A percentile compares a stretch with the other conserved stretches of the same genome.
Evolutionary conservation across 2,329 filamentous ascomycete species (phyloP).

Genomic region (Dothideomycetidae sp.): DNA sequence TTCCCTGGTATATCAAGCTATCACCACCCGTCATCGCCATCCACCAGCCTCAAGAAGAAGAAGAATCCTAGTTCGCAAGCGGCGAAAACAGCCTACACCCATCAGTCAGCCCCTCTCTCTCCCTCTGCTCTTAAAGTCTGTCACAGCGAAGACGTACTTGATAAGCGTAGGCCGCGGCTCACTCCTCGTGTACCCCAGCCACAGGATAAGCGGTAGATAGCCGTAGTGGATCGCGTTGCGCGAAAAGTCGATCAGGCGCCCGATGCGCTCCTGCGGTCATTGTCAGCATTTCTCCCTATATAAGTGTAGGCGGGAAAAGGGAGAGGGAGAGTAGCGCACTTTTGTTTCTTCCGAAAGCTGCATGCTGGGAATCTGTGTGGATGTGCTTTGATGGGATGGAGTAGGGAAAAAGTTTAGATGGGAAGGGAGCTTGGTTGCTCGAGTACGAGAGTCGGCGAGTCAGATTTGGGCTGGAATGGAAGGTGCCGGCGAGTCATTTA

Average conservation of each 20-base stretch:
- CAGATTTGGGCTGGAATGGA: too few relatives aligned
- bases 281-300: background rate
- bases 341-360: slow-evolving; percentile 93
- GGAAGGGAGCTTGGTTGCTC: too few relatives aligned
- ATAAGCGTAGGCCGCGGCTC: slow-evolving; percentile 73
- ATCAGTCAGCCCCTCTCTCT: background rate
- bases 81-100: slow-evolving; percentile 14
- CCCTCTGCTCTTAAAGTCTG: background rate
- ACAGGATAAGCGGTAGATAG: slow-evolving; percentile 91
- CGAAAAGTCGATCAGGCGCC: slow-evolving; percentile 88
- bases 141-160: slow-evolving; percentile 34
- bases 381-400: too few relatives aligned
- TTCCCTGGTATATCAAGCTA: too few relatives aligned
- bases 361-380: too few relatives aligned
- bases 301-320: slow-evolving; percentile 16
- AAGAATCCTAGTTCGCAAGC: slow-evolving; percentile 12
- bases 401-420: too few relatives aligned
- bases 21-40: too few relatives aligned
- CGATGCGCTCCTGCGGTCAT: slow-evolving; percentile 75
- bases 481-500: too few relatives aligned
- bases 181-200: slow-evolving; percentile 92
- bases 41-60: too few relatives aligned
- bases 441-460: too few relatives aligned
- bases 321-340: slow-evolving; percentile 37
- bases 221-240: slow-evolving; percentile 94